phyloP scores from a whole-genome alignment of 1,139 yeast genomes.

The Diutina mesorugosa region DNA sequence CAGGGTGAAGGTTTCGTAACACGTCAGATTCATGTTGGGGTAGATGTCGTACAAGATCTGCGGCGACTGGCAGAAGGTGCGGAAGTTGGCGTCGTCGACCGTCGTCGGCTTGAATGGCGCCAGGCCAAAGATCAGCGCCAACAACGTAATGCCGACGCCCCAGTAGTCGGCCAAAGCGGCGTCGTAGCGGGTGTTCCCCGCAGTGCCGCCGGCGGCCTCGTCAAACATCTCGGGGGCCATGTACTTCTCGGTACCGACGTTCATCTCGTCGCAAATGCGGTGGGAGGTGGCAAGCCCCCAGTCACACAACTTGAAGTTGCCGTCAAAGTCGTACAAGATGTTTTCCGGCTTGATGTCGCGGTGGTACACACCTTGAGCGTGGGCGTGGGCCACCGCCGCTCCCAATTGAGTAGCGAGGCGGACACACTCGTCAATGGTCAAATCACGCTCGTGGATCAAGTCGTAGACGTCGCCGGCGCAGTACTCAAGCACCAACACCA shows the following conservation, averaged over 20 bases:
- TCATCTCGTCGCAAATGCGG: constrained; percentile 26
- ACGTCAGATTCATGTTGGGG: constrained; percentile 25
- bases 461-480: constrained; percentile 41
- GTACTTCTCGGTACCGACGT: constrained; percentile 44
- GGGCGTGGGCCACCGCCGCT: constrained; percentile 27
- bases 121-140: constrained; percentile 37
- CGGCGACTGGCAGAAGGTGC: constrained; percentile 21
- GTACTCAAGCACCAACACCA: constrained; percentile 35
- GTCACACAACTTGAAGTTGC: constrained; percentile 37
- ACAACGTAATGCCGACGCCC: constrained; percentile 30
- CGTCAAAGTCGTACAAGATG: constrained; percentile 25
- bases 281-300: constrained; percentile 41
- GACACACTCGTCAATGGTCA: constrained; percentile 6
- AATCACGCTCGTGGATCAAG: constrained; percentile 17
- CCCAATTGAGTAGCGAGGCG: constrained; percentile 25
- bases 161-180: constrained; percentile 26
- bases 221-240: constrained; percentile 41
- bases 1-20: constrained; percentile 21
- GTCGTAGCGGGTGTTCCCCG: constrained; percentile 11
- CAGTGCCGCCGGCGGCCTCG: constrained; percentile 3
- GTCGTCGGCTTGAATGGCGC: constrained; percentile 25
- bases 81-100: constrained; percentile 15
- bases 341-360: constrained; percentile 47
- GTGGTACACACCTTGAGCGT: constrained; percentile 32
- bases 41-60: constrained; percentile 28